phyloP scores from a whole-genome alignment of 208 protist genomes.

The Crithidia fasciculata region DNA sequence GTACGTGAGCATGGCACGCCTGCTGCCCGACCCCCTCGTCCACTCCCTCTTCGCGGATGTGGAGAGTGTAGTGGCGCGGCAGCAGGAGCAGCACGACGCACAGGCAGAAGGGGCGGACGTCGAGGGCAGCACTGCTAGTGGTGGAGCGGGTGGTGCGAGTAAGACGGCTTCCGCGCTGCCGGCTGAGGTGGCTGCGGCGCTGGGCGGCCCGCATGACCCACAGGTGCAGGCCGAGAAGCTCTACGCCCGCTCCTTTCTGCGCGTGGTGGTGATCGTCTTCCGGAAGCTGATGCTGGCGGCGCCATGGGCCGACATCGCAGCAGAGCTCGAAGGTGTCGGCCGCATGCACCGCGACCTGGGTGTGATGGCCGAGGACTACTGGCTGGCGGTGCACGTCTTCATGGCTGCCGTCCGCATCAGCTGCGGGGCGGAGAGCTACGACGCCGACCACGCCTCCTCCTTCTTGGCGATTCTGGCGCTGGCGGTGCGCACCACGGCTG shows the following conservation, averaged over 20 bases:
- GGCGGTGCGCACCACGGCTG: slow-evolving; percentile 54
- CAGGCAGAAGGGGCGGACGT: neutral
- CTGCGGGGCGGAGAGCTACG: slow-evolving; percentile 58
- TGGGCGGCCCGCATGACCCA: slow-evolving; percentile 13
- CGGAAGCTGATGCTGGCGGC: slow-evolving; percentile 41
- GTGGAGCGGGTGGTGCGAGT: neutral
- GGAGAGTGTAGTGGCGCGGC: slow-evolving; percentile 11
- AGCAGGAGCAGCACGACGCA: slow-evolving; percentile 21
- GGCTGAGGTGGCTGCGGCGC: slow-evolving; percentile 23
- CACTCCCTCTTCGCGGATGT: slow-evolving; percentile 81
- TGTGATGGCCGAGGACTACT: slow-evolving; percentile 76
- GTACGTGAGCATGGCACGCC: slow-evolving; percentile 49
- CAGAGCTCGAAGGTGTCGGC: slow-evolving; percentile 60
- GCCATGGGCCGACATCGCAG: slow-evolving; percentile 62
- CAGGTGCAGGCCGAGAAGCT: slow-evolving; percentile 57
- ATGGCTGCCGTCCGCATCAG: slow-evolving; percentile 64
- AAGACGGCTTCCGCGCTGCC: slow-evolving; percentile 1
- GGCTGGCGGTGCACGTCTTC: slow-evolving; percentile 73
- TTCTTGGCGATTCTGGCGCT: slow-evolving; percentile 75
- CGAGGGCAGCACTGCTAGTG: neutral
- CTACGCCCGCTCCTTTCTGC: slow-evolving; percentile 78
- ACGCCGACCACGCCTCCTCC: slow-evolving; percentile 60
- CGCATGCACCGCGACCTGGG: slow-evolving; percentile 56
- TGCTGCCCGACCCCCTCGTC: slow-evolving; percentile 68
- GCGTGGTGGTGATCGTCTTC: slow-evolving; percentile 72